A percentile compares a stretch with the other conserved stretches of the same genome.
These are phyloP conservation scores for Dianthus caryophyllus DNA, from an alignment of 148 eudicot genomes.

Conservation along the genomic window DNA sequence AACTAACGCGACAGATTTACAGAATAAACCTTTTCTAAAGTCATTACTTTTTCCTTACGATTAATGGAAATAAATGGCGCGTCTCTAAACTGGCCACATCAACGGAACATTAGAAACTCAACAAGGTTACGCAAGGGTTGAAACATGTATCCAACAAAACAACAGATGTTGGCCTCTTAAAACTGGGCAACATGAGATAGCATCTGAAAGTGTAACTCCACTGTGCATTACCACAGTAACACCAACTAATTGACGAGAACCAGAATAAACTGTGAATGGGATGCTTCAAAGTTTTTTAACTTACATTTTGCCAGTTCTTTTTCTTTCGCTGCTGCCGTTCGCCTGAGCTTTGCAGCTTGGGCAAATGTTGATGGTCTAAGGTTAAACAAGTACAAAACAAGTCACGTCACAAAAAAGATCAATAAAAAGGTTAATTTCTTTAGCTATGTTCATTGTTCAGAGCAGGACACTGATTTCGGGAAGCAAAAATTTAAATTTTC, in stretches of 20 bases:
- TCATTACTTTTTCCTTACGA: too few species aligned
- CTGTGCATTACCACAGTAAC: neutral
- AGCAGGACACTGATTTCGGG: too few species aligned
- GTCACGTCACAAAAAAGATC: neutral
- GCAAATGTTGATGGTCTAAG: slow-evolving; percentile 96
- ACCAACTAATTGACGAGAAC: neutral
- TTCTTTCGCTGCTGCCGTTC: slow-evolving; percentile 87
- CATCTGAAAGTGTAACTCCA: neutral
- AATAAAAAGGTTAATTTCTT: neutral
- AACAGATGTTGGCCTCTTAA: neutral
- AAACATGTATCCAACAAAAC: slow-evolving; percentile 2
- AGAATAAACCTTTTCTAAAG: neutral
- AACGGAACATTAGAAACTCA: neutral
- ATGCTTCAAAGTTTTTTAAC: slow-evolving; percentile 13
- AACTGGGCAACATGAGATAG: neutral
- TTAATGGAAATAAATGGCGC: too few species aligned
- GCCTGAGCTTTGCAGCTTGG: slow-evolving; percentile 90
- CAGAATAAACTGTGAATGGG: too few species aligned
- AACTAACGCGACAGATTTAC: neutral
- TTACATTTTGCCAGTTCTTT: slow-evolving; percentile 83
- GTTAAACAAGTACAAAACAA: slow-evolving; percentile 19
- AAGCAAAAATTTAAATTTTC: too few species aligned
- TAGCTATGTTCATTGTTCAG: neutral
- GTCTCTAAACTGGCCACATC: neutral
- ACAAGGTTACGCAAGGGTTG: neutral